Evolutionary conservation across 2,329 filamentous ascomycete species (phyloP).

Genomic region (Dendrostoma leiphaemia): DNA sequence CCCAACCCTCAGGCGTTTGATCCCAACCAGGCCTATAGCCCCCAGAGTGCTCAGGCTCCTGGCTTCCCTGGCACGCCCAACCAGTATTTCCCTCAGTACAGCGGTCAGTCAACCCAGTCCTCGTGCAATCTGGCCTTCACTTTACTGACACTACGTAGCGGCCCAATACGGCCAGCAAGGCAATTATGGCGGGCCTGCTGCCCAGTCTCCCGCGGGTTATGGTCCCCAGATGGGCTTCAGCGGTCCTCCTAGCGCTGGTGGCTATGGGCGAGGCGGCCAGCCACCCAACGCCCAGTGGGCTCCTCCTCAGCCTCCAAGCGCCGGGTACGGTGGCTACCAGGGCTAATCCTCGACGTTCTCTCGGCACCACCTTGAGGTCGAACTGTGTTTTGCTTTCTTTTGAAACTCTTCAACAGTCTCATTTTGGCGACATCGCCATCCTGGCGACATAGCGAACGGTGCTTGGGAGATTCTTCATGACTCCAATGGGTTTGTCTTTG

Average conservation of each 20-base stretch:
- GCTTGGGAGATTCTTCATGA: not conserved
- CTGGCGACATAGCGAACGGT: conserved; percentile 1
- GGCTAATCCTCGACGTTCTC: conserved; percentile 37
- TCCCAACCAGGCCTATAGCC: conserved; percentile 70
- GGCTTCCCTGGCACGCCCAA: conserved; percentile 77
- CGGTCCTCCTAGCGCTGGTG: conserved; percentile 72
- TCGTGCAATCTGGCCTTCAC: conserved; percentile 30
- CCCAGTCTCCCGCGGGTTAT: conserved; percentile 61
- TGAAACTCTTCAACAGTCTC: not conserved
- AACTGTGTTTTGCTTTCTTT: not conserved
- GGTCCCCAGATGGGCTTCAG: conserved; percentile 71
- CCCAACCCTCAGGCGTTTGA: conserved; percentile 77
- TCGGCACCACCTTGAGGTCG: not conserved
- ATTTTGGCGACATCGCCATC: not conserved
- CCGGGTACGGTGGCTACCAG: conserved; percentile 64
- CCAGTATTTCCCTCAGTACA: conserved; percentile 91
- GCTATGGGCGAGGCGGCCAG: conserved; percentile 76
- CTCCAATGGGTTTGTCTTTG: conserved; percentile 1
- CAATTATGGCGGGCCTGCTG: conserved; percentile 58
- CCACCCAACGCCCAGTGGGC: conserved; percentile 56
- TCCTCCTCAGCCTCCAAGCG: conserved; percentile 50
- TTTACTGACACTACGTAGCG: conserved; percentile 52
- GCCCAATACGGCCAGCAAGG: conserved; percentile 64
- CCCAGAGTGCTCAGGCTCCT: conserved; percentile 71
- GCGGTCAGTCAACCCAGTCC: conserved; percentile 53